A percentile compares a stretch with the other conserved stretches of the same genome.
Evolutionary conservation across 106 monocot species (phyloP).

Genomic region (Phalaenopsis equestris): DNA sequence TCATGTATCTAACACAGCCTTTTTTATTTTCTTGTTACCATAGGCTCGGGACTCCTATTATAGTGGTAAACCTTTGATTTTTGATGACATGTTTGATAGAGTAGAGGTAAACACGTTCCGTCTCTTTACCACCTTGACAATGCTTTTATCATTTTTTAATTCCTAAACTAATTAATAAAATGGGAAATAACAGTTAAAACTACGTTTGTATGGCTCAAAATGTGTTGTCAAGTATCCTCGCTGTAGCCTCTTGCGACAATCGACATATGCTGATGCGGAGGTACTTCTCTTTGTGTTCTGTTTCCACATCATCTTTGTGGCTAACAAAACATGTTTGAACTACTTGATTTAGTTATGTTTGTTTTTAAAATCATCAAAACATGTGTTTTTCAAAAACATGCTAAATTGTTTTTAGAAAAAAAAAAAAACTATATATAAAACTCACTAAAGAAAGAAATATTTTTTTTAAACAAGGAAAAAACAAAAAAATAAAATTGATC

Average conservation of each 20-base stretch:
- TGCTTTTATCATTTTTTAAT: background rate
- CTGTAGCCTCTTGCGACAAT: slow-evolving; percentile 75
- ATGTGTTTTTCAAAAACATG: too few relatives aligned
- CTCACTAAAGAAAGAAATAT: too few relatives aligned
- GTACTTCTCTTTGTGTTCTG: slow-evolving; percentile 25
- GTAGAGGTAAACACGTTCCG: slow-evolving; percentile 53
- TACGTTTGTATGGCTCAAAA: slow-evolving; percentile 81
- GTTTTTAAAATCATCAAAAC: too few relatives aligned
- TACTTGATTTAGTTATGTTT: too few relatives aligned
- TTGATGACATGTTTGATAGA: slow-evolving; percentile 99
- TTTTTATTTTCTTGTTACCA: background rate
- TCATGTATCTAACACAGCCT: background rate
- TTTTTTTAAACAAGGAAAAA: too few relatives aligned
- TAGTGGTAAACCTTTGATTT: slow-evolving; percentile 81
- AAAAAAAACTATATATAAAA: too few relatives aligned
- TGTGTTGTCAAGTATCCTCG: slow-evolving; percentile 95
- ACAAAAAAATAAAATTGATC: too few relatives aligned
- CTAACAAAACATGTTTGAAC: too few relatives aligned
- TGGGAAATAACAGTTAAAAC: slow-evolving; percentile 51
- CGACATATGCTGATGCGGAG: slow-evolving; percentile 95
- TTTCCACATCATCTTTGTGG: background rate
- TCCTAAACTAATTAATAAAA: background rate
- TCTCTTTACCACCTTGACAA: background rate
- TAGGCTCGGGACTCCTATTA: slow-evolving; percentile 96
- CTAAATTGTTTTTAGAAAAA: too few relatives aligned